Conservation (phyloP, 2,329 filamentous ascomycete species). For the Penicillium decumbens region DNA sequence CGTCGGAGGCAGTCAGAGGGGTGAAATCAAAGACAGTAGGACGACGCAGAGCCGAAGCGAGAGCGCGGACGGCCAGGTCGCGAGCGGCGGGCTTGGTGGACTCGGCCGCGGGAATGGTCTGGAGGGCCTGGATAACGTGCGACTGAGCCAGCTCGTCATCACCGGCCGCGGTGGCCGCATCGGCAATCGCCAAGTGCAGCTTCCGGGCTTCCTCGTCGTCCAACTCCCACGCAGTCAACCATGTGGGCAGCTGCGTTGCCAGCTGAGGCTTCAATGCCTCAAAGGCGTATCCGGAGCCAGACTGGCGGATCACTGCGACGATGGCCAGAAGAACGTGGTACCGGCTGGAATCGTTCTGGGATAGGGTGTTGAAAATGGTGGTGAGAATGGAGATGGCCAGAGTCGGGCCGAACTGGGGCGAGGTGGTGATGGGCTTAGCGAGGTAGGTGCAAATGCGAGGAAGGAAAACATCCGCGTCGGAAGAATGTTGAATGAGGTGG, state of each 20-base stretch:
- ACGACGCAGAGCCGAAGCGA: conserved; percentile 63
- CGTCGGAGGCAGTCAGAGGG: conserved; percentile 64
- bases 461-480: conserved; percentile 79
- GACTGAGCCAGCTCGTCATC: conserved; percentile 72
- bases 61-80: conserved; percentile 58
- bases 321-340: conserved; percentile 90
- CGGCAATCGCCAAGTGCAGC: conserved; percentile 75
- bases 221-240: conserved; percentile 78
- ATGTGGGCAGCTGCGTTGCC: conserved; percentile 68
- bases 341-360: conserved; percentile 69
- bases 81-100: conserved; percentile 52
- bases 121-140: conserved; percentile 70
- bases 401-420: conserved; percentile 75
- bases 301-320: conserved; percentile 71
- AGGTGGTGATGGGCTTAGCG: conserved; percentile 77
- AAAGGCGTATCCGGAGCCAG: conserved; percentile 68
- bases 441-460: conserved; percentile 86
- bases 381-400: conserved; percentile 86
- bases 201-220: conserved; percentile 78
- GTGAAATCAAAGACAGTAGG: conserved; percentile 68
- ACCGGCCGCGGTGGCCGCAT: conserved; percentile 71
- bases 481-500: conserved; percentile 82
- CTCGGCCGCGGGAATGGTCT: conserved; percentile 63
- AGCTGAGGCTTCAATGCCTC: conserved; percentile 80
- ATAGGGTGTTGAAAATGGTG: conserved; percentile 93